These are phyloP conservation scores for Thalassia testudinum DNA, from an alignment of 116 monocot genomes.

Conservation along the genomic window DNA sequence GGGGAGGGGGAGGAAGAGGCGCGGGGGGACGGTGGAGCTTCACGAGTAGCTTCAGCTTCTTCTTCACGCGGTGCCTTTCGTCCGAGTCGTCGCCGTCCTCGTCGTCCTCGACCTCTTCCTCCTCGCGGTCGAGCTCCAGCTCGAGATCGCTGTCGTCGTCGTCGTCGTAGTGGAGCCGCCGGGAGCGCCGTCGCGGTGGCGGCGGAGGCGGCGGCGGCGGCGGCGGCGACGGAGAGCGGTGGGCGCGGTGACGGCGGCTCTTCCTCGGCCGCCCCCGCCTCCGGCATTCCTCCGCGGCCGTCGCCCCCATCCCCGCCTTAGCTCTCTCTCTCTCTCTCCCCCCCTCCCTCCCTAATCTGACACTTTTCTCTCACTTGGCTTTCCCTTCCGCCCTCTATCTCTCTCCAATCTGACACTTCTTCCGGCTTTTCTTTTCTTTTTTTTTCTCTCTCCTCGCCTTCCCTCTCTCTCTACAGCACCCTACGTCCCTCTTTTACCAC, in stretches of 20 bases:
- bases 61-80: slow-evolving; percentile 21
- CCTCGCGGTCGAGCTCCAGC: slow-evolving; percentile 10
- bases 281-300: background rate
- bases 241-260: no score
- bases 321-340: slow-evolving; percentile 13
- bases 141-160: no score
- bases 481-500: no score
- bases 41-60: slow-evolving; percentile 60
- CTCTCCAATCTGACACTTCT: slow-evolving; percentile 8
- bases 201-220: background rate
- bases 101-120: slow-evolving; percentile 20
- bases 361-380: background rate
- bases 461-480: no score
- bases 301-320: slow-evolving; percentile 1
- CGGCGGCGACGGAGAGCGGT: slow-evolving; percentile 5
- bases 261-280: slow-evolving; percentile 2
- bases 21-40: slow-evolving; percentile 15
- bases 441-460: no score
- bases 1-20: background rate
- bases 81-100: slow-evolving; percentile 21
- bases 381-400: background rate
- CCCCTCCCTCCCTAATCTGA: slow-evolving; percentile 3
- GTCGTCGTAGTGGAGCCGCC: slow-evolving; percentile 2
- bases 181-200: slow-evolving; percentile 6
- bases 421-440: background rate